These are phyloP conservation scores for Pseudogymnoascus verrucosus DNA, from an alignment of 2,329 filamentous ascomycete species.

Conservation along the genomic window DNA sequence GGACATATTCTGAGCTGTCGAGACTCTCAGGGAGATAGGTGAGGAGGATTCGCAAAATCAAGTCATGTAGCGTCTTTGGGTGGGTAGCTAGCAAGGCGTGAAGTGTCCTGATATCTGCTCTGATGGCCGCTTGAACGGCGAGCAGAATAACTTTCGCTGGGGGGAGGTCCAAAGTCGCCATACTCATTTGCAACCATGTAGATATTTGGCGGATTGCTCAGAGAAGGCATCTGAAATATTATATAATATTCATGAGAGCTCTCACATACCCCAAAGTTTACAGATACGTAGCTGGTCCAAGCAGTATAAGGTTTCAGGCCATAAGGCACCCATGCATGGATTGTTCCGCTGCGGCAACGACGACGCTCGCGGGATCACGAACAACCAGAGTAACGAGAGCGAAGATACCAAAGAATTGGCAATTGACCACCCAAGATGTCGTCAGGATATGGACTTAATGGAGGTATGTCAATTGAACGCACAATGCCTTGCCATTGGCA, in stretches of 20 bases:
- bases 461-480: constrained; percentile 50
- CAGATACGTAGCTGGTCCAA: constrained; percentile 9
- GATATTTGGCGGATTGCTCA: constrained; percentile 11
- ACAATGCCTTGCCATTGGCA: constrained; percentile 12
- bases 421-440: constrained; percentile 47
- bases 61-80: constrained; percentile 50
- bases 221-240: constrained; percentile 22
- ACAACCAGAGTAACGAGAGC: constrained; percentile 3
- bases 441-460: constrained; percentile 74
- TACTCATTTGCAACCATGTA: constrained; percentile 12
- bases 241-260: constrained; percentile 11
- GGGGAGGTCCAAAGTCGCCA: constrained; percentile 42
- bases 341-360: constrained; percentile 8
- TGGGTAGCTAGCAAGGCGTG: constrained; percentile 50
- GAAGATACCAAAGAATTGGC: constrained; percentile 9
- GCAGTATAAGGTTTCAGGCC: constrained; percentile 9
- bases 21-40: constrained; percentile 69
- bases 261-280: constrained; percentile 10
- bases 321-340: constrained; percentile 18
- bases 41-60: constrained; percentile 65
- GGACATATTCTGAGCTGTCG: constrained; percentile 53
- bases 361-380: background rate
- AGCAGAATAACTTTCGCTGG: constrained; percentile 64
- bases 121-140: constrained; percentile 60
- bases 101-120: constrained; percentile 56